phyloP scores from a whole-genome alignment of 2,329 filamentous ascomycete species.

The Colletotrichum tamarilloi region DNA sequence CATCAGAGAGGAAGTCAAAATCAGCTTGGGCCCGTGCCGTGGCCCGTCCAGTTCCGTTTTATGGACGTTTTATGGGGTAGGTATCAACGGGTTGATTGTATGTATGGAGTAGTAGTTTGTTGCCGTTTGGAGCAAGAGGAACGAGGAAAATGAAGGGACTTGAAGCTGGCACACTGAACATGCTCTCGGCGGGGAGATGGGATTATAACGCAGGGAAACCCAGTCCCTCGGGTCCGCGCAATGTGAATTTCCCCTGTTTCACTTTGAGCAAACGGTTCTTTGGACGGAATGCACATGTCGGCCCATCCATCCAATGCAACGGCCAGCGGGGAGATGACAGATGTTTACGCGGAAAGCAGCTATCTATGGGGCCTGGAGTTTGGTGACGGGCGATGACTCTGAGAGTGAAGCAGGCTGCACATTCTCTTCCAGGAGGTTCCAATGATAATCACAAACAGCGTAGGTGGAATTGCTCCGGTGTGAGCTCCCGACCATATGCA shows the following conservation, averaged over 20 bases:
- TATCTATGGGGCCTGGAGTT: background rate
- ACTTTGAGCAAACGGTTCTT: conserved; percentile 13
- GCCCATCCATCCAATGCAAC: background rate
- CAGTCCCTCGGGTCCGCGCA: background rate
- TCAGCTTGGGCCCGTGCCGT: background rate
- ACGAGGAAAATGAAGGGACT: background rate
- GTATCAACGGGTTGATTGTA: no score
- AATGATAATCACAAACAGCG: background rate
- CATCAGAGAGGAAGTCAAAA: background rate
- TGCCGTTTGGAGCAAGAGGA: background rate
- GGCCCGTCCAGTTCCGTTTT: background rate
- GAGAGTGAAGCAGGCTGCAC: background rate
- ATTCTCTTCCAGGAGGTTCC: background rate
- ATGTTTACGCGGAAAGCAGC: background rate
- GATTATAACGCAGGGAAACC: background rate
- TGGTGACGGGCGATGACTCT: background rate
- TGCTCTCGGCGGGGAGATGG: background rate
- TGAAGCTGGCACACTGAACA: background rate
- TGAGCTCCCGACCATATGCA: background rate
- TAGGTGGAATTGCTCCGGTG: background rate
- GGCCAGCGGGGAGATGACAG: conserved; percentile 3
- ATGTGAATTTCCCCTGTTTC: conserved; percentile 22
- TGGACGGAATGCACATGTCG: background rate
- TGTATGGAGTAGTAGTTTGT: background rate
- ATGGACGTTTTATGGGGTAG: background rate